Evolutionary conservation across 2,329 filamentous ascomycete species (phyloP).

Genomic region (Elsinoe perseae): DNA sequence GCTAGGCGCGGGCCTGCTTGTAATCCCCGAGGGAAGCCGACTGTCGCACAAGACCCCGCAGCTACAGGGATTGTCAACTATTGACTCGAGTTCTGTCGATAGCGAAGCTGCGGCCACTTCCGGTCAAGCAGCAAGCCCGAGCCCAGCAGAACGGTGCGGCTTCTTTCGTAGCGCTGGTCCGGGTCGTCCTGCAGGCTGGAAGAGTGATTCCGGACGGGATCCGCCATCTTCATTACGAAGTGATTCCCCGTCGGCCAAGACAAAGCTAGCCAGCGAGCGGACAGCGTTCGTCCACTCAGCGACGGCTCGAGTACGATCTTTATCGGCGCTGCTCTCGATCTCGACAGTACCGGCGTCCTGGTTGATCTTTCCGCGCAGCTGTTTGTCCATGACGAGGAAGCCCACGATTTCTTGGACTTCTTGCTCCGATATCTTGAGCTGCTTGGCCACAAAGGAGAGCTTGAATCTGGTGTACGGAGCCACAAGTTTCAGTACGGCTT

Average conservation of each 20-base stretch:
- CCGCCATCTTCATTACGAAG: slow-evolving; percentile 45
- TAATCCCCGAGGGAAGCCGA: background rate
- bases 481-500: slow-evolving; percentile 86
- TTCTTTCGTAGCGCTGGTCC: background rate
- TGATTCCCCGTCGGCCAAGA: slow-evolving; percentile 73
- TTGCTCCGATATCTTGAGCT: slow-evolving; percentile 73
- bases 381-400: slow-evolving; percentile 84
- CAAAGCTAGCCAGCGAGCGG: slow-evolving; percentile 57
- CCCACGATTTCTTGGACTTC: slow-evolving; percentile 96
- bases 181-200: slow-evolving; percentile 8
- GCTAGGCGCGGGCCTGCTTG: background rate
- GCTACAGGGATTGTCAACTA: background rate
- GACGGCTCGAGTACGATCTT: slow-evolving; percentile 65
- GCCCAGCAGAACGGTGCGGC: slow-evolving; percentile 53
- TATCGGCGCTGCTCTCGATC: slow-evolving; percentile 66
- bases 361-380: slow-evolving; percentile 81
- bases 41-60: background rate
- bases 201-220: slow-evolving; percentile 12
- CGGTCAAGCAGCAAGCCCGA: slow-evolving; percentile 1
- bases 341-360: slow-evolving; percentile 77
- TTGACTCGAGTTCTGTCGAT: background rate
- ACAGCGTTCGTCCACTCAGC: slow-evolving; percentile 65
- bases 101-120: background rate
- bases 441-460: slow-evolving; percentile 75
- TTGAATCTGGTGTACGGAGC: slow-evolving; percentile 92